phyloP scores from a whole-genome alignment of 176 grass and related monocot genomes.

The Oryza officinalis region DNA sequence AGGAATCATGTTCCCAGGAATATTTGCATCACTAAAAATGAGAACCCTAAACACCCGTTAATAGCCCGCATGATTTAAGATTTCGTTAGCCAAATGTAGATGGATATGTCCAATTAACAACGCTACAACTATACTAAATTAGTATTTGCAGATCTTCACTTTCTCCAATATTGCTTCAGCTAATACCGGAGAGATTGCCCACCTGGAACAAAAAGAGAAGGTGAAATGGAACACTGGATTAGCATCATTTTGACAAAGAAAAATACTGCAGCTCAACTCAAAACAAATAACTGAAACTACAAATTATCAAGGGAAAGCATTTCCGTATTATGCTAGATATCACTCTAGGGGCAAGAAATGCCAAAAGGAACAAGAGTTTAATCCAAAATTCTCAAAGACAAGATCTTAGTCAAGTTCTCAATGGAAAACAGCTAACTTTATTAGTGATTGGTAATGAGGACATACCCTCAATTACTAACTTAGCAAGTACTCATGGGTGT shows the following conservation, averaged over 20 bases:
- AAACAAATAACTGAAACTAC: not conserved
- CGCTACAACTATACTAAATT: not conserved
- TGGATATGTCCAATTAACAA: not conserved
- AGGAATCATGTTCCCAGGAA: not conserved
- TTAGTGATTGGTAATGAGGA: not conserved
- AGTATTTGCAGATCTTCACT: not conserved
- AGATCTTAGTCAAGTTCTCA: not conserved
- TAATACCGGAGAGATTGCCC: conserved; percentile 29
- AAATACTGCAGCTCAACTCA: not conserved
- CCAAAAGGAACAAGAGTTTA: too few species aligned
- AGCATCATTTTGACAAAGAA: not conserved
- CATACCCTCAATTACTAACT: not conserved
- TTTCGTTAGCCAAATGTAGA: not conserved
- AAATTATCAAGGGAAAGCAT: not conserved
- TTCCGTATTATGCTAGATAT: not conserved
- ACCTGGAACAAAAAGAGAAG: conserved; percentile 21
- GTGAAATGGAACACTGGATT: not conserved
- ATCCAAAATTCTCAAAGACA: not conserved
- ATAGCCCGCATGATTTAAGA: not conserved
- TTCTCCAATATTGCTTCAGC: not conserved
- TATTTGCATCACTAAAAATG: not conserved
- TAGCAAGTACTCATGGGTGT: not conserved
- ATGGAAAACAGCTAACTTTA: not conserved
- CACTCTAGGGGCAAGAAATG: not conserved
- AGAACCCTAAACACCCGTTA: not conserved